These are phyloP conservation scores for Fraxinus ornus DNA, from an alignment of 305 asterid genomes.

Conservation along the genomic window DNA sequence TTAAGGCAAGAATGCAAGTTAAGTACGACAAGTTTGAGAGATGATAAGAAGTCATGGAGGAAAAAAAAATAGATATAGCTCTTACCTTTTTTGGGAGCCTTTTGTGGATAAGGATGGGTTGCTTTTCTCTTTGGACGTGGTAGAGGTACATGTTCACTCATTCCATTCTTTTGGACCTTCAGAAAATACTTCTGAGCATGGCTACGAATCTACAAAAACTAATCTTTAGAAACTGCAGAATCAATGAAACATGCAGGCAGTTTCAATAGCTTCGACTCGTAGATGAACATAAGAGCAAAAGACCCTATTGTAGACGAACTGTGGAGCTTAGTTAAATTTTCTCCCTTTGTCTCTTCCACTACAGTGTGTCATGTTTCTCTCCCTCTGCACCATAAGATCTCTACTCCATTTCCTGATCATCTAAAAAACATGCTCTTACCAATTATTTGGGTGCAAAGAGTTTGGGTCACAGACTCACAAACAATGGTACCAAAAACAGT, in stretches of 20 bases:
- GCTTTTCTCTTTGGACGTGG: conserved; percentile 98
- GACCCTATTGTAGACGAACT: not conserved
- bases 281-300: not conserved
- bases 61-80: not conserved
- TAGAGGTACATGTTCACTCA: conserved; percentile 83
- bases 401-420: not conserved
- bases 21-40: not conserved
- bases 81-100: conserved; percentile 70
- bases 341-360: not conserved
- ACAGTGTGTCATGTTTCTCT: not conserved
- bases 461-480: not conserved
- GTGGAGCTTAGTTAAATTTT: not conserved
- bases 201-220: conserved; percentile 77
- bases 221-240: conserved; percentile 26
- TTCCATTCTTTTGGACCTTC: conserved; percentile 88
- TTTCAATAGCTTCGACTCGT: not conserved
- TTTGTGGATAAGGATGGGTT: conserved; percentile 89
- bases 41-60: not conserved
- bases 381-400: not conserved
- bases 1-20: conserved; percentile 20
- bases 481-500: not conserved
- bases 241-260: conserved; percentile 10
- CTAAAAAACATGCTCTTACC: not conserved
- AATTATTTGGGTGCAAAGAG: not conserved
- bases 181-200: conserved; percentile 93